Conservation (phyloP, 2,329 filamentous ascomycete species). For the Amesomyces nigricolor region DNA sequence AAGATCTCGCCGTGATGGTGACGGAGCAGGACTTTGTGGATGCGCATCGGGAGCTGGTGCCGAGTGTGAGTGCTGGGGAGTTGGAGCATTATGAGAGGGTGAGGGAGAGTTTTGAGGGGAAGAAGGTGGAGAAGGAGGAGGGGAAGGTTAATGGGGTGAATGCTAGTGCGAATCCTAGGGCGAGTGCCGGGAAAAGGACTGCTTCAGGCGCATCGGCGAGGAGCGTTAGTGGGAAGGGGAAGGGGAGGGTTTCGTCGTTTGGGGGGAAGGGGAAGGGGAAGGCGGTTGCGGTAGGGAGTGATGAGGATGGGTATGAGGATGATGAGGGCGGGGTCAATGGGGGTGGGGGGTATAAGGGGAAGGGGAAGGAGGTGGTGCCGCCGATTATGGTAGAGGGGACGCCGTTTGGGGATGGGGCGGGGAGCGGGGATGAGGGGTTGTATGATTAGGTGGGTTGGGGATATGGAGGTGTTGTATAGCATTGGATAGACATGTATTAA, state of each 20-base stretch:
- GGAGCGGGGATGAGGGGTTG: slow-evolving; percentile 51
- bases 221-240: slow-evolving; percentile 25
- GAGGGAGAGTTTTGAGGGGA: slow-evolving; percentile 73
- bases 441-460: slow-evolving; percentile 39
- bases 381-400: slow-evolving; percentile 45
- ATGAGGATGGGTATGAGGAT: slow-evolving; percentile 19
- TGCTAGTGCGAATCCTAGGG: slow-evolving; percentile 19
- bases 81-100: slow-evolving; percentile 86
- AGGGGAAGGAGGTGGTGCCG: slow-evolving; percentile 56
- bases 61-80: slow-evolving; percentile 88
- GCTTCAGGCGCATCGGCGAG: slow-evolving; percentile 14
- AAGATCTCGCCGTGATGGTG: slow-evolving; percentile 82
- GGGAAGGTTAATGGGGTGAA: slow-evolving; percentile 15
- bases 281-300: slow-evolving; percentile 29
- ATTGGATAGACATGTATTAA: too few relatives aligned
- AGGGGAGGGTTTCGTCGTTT: slow-evolving; percentile 21
- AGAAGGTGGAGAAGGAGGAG: slow-evolving; percentile 34
- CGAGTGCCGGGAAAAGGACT: slow-evolving; percentile 10
- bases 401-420: slow-evolving; percentile 48
- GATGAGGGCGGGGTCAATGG: slow-evolving; percentile 31
- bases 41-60: slow-evolving; percentile 81
- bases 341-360: slow-evolving; percentile 41
- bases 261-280: slow-evolving; percentile 35
- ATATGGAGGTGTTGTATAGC: slow-evolving; percentile 1
- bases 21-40: slow-evolving; percentile 80